A percentile compares a stretch with the other conserved stretches of the same genome.
Conservation (phyloP, 2,329 filamentous ascomycete species). For the Hortaea werneckii region DNA sequence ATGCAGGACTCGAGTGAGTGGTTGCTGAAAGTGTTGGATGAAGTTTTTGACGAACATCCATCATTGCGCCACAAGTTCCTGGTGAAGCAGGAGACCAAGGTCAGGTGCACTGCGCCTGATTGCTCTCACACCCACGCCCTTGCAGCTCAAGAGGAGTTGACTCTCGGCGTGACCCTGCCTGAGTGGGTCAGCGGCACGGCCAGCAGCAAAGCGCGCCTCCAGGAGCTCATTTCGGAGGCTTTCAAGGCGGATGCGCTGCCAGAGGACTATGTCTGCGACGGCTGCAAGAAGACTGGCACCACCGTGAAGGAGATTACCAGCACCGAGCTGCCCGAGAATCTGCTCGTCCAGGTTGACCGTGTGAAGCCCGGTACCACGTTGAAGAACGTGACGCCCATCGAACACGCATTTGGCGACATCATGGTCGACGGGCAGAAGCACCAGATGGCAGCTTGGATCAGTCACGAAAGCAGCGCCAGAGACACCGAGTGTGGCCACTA, state of each 20-base stretch:
- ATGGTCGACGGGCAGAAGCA: constrained; percentile 2
- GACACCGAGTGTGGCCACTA: constrained; percentile 7
- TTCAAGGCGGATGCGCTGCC: background rate
- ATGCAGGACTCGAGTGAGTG: background rate
- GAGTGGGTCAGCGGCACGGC: no score
- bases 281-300: background rate
- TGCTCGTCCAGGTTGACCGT: constrained; percentile 6
- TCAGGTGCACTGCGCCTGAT: background rate
- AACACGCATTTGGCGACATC: background rate
- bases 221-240: background rate
- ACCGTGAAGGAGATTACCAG: background rate
- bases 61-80: background rate
- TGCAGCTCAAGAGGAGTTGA: no score
- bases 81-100: background rate
- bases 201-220: background rate
- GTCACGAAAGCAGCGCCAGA: constrained; percentile 2
- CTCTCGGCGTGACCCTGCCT: no score
- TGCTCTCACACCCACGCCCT: no score
- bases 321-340: constrained; percentile 2
- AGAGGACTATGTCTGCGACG: background rate
- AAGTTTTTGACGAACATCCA: background rate
- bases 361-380: background rate
- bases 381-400: background rate
- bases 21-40: background rate
- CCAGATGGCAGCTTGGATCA: constrained; percentile 5